Evolutionary conservation across 495 filamentous ascomycete genomes (phyloP).

Genomic region (Cairneyella variabilis): DNA sequence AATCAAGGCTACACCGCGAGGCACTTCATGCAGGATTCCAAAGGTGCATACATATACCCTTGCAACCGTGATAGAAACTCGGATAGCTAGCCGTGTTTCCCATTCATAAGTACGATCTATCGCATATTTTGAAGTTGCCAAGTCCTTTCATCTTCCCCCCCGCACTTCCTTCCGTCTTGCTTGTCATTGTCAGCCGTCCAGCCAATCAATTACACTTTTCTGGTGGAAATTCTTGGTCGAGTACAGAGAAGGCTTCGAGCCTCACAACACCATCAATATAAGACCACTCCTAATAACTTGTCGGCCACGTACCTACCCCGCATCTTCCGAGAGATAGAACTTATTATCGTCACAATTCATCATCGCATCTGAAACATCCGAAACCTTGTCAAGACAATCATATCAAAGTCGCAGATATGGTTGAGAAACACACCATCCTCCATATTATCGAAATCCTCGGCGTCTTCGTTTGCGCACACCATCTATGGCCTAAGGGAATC

Average conservation of each 20-base stretch:
- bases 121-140: not conserved
- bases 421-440: conserved; percentile 4
- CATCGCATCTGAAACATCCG: not conserved
- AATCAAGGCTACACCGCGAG: no score
- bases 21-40: no score
- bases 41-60: no score
- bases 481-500: conserved; percentile 22
- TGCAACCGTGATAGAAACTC: no score
- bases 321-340: not conserved
- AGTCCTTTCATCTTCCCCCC: not conserved
- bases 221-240: not conserved
- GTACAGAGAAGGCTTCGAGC: conserved; percentile 9
- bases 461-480: conserved; percentile 17
- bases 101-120: not conserved
- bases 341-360: not conserved
- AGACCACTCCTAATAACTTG: not conserved
- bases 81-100: not conserved
- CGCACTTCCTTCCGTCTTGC: not conserved
- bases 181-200: not conserved
- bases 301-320: not conserved
- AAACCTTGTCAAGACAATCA: not conserved
- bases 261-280: not conserved
- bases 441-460: conserved; percentile 18
- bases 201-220: not conserved
- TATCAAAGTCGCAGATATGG: conserved; percentile 6